Percentiles rank a stretch among this genome's conserved stretches.
Evolutionary conservation across 306 rosid genomes (phyloP).

Genomic region (Fragaria iinumae): DNA sequence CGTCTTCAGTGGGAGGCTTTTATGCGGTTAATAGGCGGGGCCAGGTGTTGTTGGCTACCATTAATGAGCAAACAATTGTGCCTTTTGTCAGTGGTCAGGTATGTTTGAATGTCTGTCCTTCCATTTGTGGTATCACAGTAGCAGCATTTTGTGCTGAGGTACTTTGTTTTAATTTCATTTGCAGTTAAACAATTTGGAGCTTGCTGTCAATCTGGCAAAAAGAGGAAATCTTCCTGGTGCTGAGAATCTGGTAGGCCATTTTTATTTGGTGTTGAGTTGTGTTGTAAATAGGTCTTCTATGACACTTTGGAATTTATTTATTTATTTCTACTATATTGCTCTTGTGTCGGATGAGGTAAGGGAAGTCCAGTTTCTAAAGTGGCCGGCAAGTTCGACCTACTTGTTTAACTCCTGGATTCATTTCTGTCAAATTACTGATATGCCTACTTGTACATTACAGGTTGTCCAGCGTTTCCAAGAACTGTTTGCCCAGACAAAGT

Average conservation of each 20-base stretch:
- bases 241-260: conserved; percentile 74
- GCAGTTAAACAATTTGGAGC: conserved; percentile 97
- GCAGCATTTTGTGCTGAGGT: conserved; percentile 15
- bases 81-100: conserved; percentile 96
- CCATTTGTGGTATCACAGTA: conserved; percentile 19
- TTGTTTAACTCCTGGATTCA: neutral
- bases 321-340: neutral
- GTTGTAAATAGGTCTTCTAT: neutral
- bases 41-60: conserved; percentile 96
- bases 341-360: neutral
- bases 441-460: conserved; percentile 43
- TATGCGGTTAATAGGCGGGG: conserved; percentile 95
- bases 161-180: conserved; percentile 13
- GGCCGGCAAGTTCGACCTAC: neutral
- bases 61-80: conserved; percentile 92
- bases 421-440: conserved; percentile 17
- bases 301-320: neutral
- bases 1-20: conserved; percentile 88
- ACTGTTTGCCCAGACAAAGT: conserved; percentile 96
- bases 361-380: neutral
- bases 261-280: neutral
- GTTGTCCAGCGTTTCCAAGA: conserved; percentile 99
- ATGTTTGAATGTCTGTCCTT: conserved; percentile 27
- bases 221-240: conserved; percentile 99
- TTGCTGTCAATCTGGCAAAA: conserved; percentile 96